phyloP scores from a whole-genome alignment of 495 filamentous ascomycete genomes.

The Aspergillus panamensis region DNA sequence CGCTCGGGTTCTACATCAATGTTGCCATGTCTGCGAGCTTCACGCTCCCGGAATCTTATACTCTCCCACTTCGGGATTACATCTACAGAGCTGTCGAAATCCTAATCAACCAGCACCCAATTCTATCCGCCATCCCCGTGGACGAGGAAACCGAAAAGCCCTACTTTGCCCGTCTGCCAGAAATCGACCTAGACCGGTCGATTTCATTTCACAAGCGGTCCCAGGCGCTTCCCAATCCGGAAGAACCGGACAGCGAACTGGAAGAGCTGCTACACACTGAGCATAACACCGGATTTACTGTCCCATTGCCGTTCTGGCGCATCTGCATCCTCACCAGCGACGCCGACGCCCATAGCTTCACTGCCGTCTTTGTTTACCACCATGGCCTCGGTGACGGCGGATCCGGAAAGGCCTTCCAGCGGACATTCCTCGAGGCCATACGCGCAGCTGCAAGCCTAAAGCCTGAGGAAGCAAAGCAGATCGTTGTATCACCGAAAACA shows the following conservation, averaged over 20 bases:
- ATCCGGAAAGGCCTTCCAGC: slow-evolving; percentile 37
- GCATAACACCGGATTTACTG: slow-evolving; percentile 35
- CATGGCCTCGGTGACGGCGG: slow-evolving; percentile 35
- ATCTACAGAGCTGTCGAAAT: slow-evolving; percentile 37
- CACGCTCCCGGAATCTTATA: slow-evolving; percentile 26
- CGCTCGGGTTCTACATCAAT: slow-evolving; percentile 45
- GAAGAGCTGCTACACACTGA: slow-evolving; percentile 34
- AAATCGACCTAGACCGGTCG: slow-evolving; percentile 36
- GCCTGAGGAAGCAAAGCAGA: slow-evolving; percentile 19
- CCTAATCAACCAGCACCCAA: slow-evolving; percentile 40
- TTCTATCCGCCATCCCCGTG: slow-evolving; percentile 41
- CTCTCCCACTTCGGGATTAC: slow-evolving; percentile 30
- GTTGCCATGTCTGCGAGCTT: slow-evolving; percentile 41
- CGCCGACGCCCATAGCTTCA: slow-evolving; percentile 25
- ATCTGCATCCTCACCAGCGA: slow-evolving; percentile 29
- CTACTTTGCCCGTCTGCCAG: slow-evolving; percentile 43
- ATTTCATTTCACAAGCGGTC: slow-evolving; percentile 32
- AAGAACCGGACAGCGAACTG: slow-evolving; percentile 26
- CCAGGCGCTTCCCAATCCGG: slow-evolving; percentile 8
- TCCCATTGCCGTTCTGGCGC: slow-evolving; percentile 38
- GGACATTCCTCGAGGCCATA: slow-evolving; percentile 29
- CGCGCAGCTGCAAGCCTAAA: slow-evolving; percentile 10
- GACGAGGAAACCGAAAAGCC: slow-evolving; percentile 39
- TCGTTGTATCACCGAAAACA: slow-evolving; percentile 26
- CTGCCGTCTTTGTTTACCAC: slow-evolving; percentile 39